phyloP scores from a whole-genome alignment of 1,139 yeast genomes.

The Debaryomyces subglobosus region DNA sequence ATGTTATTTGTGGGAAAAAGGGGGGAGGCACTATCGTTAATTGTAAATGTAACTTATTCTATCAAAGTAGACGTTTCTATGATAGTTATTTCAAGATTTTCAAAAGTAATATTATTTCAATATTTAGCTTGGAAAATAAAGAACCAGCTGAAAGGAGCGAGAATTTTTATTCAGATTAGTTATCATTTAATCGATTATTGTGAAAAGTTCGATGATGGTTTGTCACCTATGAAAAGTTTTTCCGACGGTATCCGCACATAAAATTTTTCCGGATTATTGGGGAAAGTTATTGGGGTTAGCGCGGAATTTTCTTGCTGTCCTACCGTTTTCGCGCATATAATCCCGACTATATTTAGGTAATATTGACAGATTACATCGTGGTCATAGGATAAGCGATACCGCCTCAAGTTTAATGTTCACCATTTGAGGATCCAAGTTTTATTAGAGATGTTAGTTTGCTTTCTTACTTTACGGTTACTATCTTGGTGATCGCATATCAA shows the following conservation, averaged over 20 bases:
- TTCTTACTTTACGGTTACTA: background rate
- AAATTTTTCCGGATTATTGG: constrained; percentile 15
- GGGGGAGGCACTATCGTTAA: background rate
- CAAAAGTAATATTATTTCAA: background rate
- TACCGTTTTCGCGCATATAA: background rate
- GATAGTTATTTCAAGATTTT: background rate
- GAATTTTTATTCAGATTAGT: background rate
- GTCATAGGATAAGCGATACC: background rate
- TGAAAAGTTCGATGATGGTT: constrained; percentile 1
- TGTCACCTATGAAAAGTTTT: constrained; percentile 9
- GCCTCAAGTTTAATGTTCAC: background rate
- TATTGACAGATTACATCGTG: background rate
- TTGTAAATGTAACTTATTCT: background rate
- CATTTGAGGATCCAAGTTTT: background rate
- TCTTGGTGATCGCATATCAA: background rate
- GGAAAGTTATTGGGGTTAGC: constrained; percentile 9
- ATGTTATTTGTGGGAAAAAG: background rate
- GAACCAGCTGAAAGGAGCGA: background rate
- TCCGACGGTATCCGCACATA: constrained; percentile 10
- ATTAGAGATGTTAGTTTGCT: background rate
- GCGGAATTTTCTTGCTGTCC: background rate
- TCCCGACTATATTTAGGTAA: background rate
- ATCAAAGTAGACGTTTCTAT: background rate
- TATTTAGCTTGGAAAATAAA: background rate
- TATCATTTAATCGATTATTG: background rate